Evolutionary conservation across 495 filamentous ascomycete genomes (phyloP).

Genomic region (Filosporella fistucella): DNA sequence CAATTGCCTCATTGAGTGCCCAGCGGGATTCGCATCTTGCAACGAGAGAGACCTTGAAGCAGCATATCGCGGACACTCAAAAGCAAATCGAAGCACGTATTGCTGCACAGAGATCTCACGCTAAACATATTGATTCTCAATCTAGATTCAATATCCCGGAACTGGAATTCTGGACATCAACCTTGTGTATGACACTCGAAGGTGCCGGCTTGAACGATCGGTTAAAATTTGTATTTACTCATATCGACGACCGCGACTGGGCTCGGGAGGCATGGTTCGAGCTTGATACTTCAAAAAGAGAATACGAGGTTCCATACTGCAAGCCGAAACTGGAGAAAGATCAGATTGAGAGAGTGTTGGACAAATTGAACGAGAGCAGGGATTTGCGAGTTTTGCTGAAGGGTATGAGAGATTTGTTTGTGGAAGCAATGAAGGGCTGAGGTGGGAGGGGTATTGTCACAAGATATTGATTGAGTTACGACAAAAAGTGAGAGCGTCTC

Average conservation of each 20-base stretch:
- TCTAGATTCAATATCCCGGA: constrained; percentile 84
- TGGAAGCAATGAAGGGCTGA: constrained; percentile 47
- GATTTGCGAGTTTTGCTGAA: constrained; percentile 80
- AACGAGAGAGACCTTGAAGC: constrained; percentile 65
- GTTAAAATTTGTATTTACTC: constrained; percentile 87
- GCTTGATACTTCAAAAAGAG: constrained; percentile 70
- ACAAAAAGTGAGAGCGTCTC: no score
- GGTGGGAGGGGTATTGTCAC: not conserved
- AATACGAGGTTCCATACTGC: constrained; percentile 77
- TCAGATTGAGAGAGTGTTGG: constrained; percentile 65
- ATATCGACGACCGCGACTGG: constrained; percentile 83
- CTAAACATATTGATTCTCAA: constrained; percentile 68
- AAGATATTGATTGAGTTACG: no score
- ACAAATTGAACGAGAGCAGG: constrained; percentile 75
- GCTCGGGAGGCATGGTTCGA: constrained; percentile 92
- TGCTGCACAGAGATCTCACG: constrained; percentile 45
- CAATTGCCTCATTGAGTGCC: constrained; percentile 67
- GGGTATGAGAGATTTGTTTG: constrained; percentile 87
- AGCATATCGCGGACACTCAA: constrained; percentile 77
- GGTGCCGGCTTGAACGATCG: constrained; percentile 80
- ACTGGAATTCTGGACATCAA: constrained; percentile 91
- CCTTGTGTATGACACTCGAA: constrained; percentile 84
- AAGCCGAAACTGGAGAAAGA: constrained; percentile 75
- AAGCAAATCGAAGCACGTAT: constrained; percentile 53
- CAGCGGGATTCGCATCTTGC: constrained; percentile 73